These are phyloP conservation scores for Sextonia rubra DNA, from an alignment of 164 flowering plant genomes.

Conservation along the genomic window DNA sequence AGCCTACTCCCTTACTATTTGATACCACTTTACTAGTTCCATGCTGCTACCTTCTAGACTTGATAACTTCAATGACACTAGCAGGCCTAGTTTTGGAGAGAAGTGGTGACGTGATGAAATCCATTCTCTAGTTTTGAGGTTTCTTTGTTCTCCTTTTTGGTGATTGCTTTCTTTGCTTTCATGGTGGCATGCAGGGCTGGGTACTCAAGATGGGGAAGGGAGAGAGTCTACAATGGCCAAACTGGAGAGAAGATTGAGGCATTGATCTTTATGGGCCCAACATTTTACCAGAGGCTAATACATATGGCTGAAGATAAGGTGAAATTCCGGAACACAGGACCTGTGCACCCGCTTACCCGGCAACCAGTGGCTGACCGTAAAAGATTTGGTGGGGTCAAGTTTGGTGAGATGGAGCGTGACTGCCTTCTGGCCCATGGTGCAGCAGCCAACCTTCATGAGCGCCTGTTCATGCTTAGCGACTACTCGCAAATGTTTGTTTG, in stretches of 20 bases:
- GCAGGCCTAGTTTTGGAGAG: no score
- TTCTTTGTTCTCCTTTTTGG: not conserved
- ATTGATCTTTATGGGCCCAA: slow-evolving; percentile 78
- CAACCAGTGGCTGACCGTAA: slow-evolving; percentile 94
- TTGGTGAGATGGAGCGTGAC: slow-evolving; percentile 98
- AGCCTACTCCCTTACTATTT: not conserved
- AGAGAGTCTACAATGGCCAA: slow-evolving; percentile 71
- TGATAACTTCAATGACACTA: no score
- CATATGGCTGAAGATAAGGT: slow-evolving; percentile 99
- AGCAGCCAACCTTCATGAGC: slow-evolving; percentile 80
- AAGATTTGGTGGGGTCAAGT: slow-evolving; percentile 90
- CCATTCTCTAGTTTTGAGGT: not conserved
- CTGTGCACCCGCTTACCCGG: slow-evolving; percentile 93
- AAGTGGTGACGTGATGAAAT: not conserved
- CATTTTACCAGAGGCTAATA: slow-evolving; percentile 80
- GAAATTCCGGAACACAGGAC: slow-evolving; percentile 92
- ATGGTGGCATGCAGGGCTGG: slow-evolving; percentile 55
- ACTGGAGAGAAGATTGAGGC: slow-evolving; percentile 64
- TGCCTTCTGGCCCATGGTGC: slow-evolving; percentile 97
- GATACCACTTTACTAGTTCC: not conserved
- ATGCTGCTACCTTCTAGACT: no score
- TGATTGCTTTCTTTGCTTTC: not conserved
- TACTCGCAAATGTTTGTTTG: slow-evolving; percentile 81
- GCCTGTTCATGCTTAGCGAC: slow-evolving; percentile 87
- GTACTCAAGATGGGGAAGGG: slow-evolving; percentile 80